phyloP scores from a whole-genome alignment of 352 stramenopile genomes.

The Phytopythium vexans region DNA sequence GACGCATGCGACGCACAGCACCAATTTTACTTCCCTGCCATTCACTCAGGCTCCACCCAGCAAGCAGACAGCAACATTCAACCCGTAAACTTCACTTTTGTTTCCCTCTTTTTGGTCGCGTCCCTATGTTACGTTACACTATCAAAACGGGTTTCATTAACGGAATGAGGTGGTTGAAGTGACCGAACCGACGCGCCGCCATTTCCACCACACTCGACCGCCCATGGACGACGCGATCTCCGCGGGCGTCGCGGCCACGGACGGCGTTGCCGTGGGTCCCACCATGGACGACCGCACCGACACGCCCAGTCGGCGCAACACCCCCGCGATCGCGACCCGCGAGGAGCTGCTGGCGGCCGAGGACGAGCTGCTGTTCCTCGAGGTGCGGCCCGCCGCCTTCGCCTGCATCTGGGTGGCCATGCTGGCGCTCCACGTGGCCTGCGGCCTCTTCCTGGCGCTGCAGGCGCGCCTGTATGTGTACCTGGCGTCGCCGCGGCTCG shows the following conservation, averaged over 20 bases:
- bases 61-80: too few species aligned
- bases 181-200: neutral
- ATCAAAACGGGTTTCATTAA: too few species aligned
- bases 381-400: slow-evolving; percentile 15
- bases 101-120: too few species aligned
- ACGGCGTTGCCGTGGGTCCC: too few species aligned
- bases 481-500: slow-evolving; percentile 13
- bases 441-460: slow-evolving; percentile 16
- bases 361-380: slow-evolving; percentile 32
- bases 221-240: neutral
- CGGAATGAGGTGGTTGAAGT: too few species aligned
- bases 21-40: too few species aligned
- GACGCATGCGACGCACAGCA: too few species aligned
- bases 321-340: neutral
- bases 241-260: neutral
- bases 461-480: slow-evolving; percentile 20
- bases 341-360: slow-evolving; percentile 13
- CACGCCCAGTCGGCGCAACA: neutral
- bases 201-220: neutral
- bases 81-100: too few species aligned
- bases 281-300: neutral
- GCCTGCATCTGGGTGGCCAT: slow-evolving; percentile 20
- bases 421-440: slow-evolving; percentile 15
- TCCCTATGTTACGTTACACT: too few species aligned
- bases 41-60: too few species aligned